Conservation (phyloP, 371 early-diverging fungal species). For the Mortierella sp. region DNA sequence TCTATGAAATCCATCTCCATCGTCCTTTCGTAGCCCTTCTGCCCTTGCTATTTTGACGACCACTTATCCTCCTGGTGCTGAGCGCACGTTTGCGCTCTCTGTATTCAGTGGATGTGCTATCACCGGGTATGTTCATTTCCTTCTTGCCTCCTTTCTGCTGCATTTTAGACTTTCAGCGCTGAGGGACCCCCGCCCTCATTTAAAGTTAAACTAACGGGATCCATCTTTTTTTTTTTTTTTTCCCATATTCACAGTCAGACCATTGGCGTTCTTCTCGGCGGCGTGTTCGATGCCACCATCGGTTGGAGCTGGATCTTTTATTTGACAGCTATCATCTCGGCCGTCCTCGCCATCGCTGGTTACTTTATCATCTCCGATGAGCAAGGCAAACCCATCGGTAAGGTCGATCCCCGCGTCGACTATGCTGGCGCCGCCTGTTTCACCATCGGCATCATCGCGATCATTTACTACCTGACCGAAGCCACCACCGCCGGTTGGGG, state of each 20-base stretch:
- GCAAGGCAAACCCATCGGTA: neutral
- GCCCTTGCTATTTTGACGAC: constrained; percentile 27
- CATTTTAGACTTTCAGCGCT: neutral
- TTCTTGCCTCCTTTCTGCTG: neutral
- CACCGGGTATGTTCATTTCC: constrained; percentile 9
- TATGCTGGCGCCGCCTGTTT: constrained; percentile 46
- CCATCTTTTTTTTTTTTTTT: neutral
- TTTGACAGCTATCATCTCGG: constrained; percentile 51
- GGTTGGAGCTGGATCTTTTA: constrained; percentile 60
- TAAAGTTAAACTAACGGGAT: neutral
- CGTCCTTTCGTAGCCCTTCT: constrained; percentile 2
- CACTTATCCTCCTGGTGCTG: constrained; percentile 17
- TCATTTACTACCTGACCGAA: constrained; percentile 56
- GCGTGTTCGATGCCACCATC: constrained; percentile 32
- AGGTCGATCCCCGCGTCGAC: constrained; percentile 41
- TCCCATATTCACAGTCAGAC: constrained; percentile 9
- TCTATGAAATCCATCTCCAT: neutral
- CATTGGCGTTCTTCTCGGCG: constrained; percentile 25
- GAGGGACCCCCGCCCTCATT: neutral
- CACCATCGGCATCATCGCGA: constrained; percentile 45
- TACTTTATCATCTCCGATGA: constrained; percentile 21
- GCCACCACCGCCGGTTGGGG: constrained; percentile 39
- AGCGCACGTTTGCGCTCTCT: constrained; percentile 30
- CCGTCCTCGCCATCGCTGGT: constrained; percentile 16
- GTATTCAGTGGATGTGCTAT: constrained; percentile 23